Evolutionary conservation across 2,329 filamentous ascomycete genomes (phyloP).

Genomic region (Stagonosporopsis vannaccii): DNA sequence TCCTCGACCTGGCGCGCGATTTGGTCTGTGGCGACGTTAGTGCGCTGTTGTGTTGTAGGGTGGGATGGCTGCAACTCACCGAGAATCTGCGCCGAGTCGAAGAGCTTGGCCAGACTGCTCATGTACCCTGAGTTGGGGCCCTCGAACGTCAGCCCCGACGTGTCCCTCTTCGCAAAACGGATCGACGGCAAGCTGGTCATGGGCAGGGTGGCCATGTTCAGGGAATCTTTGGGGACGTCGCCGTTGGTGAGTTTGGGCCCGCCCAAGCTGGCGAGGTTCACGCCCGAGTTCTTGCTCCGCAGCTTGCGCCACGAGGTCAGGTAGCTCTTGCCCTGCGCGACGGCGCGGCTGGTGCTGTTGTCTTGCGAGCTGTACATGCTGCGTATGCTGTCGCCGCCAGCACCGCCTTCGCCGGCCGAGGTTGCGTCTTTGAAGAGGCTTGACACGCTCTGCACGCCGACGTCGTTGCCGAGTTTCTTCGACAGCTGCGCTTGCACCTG

Average conservation of each 20-base stretch:
- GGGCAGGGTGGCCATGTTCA: conserved; percentile 60
- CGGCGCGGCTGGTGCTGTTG: conserved; percentile 42
- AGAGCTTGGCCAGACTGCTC: conserved; percentile 85
- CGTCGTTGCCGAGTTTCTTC: conserved; percentile 91
- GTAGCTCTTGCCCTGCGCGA: conserved; percentile 68
- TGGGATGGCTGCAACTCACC: conserved; percentile 66
- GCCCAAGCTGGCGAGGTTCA: conserved; percentile 58
- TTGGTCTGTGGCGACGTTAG: conserved; percentile 69
- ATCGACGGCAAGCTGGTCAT: conserved; percentile 79
- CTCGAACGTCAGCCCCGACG: conserved; percentile 72
- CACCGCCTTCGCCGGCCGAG: conserved; percentile 41
- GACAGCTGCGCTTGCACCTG: conserved; percentile 78
- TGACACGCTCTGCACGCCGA: conserved; percentile 79
- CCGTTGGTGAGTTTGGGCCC: conserved; percentile 49
- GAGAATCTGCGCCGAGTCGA: conserved; percentile 90
- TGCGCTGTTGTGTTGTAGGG: neutral
- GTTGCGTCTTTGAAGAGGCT: conserved; percentile 76
- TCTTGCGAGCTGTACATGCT: conserved; percentile 40
- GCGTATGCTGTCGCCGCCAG: conserved; percentile 32
- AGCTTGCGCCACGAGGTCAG: conserved; percentile 90
- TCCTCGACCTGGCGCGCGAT: conserved; percentile 96
- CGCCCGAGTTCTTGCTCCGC: conserved; percentile 83
- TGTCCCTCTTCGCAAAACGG: conserved; percentile 74
- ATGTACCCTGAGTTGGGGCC: conserved; percentile 93
- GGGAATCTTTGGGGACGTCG: conserved; percentile 62